A percentile compares a stretch with the other conserved stretches of the same genome.
Evolutionary conservation across 805 yeast species (phyloP).

Genomic region (Wickerhamiella lipophila): DNA sequence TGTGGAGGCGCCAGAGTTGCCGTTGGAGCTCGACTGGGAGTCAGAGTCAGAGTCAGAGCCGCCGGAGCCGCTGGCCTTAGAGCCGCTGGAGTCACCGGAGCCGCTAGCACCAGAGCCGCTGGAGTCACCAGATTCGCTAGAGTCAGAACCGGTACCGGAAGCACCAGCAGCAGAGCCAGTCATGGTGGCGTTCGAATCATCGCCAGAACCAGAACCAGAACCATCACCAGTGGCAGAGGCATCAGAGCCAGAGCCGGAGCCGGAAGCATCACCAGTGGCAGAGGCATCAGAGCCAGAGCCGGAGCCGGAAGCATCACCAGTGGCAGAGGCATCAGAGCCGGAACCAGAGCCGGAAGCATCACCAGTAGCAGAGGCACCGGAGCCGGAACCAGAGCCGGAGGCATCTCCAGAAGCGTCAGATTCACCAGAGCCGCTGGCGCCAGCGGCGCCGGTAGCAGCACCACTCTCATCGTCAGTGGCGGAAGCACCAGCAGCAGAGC

Average conservation of each 20-base stretch:
- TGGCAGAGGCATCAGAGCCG: conserved; percentile 1
- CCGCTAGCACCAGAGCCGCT: not conserved
- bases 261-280: not conserved
- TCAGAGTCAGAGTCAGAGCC: conserved; percentile 4
- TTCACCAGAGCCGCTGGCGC: not conserved
- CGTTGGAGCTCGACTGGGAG: conserved; percentile 1
- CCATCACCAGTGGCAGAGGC: not conserved
- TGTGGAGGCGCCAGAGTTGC: conserved; percentile 7
- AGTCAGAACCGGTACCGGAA: not conserved
- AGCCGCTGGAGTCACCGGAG: no score
- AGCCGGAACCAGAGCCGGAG: not conserved
- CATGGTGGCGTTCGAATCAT: not conserved
- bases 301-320: not conserved
- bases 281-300: conserved; percentile 5
- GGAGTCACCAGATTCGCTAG: no score
- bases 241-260: not conserved
- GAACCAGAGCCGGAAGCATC: conserved; percentile 3
- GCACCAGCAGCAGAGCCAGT: not conserved
- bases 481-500: conserved; percentile 2
- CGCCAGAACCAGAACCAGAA: conserved; percentile 6
- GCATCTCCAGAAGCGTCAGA: conserved; percentile 4
- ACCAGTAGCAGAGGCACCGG: not conserved
- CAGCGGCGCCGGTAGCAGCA: conserved; percentile 1
- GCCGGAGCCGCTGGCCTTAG: not conserved
- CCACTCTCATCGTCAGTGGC: conserved; percentile 1